Percentiles rank a stretch among this genome's conserved stretches.
phyloP scores from a whole-genome alignment of 1,139 yeast genomes.

The Pichia sp. region DNA sequence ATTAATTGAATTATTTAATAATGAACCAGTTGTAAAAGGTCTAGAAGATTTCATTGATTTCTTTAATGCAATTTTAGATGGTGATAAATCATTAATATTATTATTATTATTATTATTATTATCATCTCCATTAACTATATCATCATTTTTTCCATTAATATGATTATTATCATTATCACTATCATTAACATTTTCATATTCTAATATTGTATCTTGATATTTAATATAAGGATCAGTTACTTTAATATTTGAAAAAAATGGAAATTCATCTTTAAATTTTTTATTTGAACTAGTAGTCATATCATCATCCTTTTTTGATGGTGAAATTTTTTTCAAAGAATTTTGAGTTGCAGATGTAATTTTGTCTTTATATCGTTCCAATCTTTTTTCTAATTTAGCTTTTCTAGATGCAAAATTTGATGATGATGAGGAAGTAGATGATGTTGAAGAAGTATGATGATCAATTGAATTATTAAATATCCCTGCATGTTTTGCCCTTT shows the following conservation, averaged over 20 bases:
- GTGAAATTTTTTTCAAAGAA: slow-evolving; percentile 11
- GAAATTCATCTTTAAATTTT: not conserved
- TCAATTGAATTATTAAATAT: slow-evolving; percentile 3
- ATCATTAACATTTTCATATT: too few species aligned
- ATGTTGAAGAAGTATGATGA: not conserved
- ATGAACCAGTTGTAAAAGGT: slow-evolving; percentile 9
- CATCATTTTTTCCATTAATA: not conserved
- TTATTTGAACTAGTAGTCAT: not conserved
- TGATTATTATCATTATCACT: not conserved
- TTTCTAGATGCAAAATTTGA: too few species aligned
- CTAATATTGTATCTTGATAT: not conserved
- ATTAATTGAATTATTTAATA: not conserved
- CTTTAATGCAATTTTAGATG: slow-evolving; percentile 12
- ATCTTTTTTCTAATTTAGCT: slow-evolving; percentile 11
- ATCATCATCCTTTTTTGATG: not conserved
- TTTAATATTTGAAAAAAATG: not conserved
- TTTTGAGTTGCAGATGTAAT: slow-evolving; percentile 4
- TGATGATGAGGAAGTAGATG: not conserved
- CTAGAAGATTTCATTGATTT: slow-evolving; percentile 3
- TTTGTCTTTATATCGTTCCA: slow-evolving; percentile 13
- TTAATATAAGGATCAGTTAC: not conserved
- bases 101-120: not conserved
- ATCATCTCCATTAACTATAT: not conserved
- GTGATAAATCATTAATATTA: slow-evolving; percentile 20
- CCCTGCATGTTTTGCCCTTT: slow-evolving; percentile 5